Conservation (phyloP, 306 rosid genomes). For the Geum urbanum region DNA sequence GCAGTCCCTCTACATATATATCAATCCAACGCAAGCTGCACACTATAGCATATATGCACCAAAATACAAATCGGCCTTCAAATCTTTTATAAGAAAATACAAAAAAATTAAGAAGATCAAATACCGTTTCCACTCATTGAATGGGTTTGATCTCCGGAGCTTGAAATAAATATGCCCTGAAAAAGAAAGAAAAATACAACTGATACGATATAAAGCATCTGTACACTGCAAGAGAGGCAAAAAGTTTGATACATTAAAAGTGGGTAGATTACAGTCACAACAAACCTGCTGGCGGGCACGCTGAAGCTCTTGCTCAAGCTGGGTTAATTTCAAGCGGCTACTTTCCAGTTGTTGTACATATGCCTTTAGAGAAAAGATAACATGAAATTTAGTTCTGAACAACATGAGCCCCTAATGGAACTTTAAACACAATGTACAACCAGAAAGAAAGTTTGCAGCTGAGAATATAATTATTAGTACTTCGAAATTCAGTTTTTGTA, state of each 20-base stretch:
- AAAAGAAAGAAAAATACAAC: slow-evolving; percentile 13
- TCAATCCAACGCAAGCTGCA: no score
- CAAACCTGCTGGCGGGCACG: slow-evolving; percentile 92
- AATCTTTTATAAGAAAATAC: neutral
- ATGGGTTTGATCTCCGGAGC: slow-evolving; percentile 85
- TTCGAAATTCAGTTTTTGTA: neutral
- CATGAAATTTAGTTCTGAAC: neutral
- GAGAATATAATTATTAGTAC: slow-evolving; percentile 3
- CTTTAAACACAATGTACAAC: neutral
- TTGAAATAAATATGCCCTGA: slow-evolving; percentile 93
- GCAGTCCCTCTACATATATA: no score
- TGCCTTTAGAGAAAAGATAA: slow-evolving; percentile 43
- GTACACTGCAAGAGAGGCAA: neutral
- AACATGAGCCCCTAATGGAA: neutral
- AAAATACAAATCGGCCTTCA: slow-evolving; percentile 9
- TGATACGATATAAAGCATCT: neutral
- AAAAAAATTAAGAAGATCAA: slow-evolving; percentile 21
- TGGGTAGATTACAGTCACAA: slow-evolving; percentile 1
- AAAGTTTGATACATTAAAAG: slow-evolving; percentile 7
- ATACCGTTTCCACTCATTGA: slow-evolving; percentile 98
- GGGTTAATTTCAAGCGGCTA: slow-evolving; percentile 84
- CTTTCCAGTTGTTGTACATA: slow-evolving; percentile 96
- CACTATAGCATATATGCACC: neutral
- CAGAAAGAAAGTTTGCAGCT: slow-evolving; percentile 7
- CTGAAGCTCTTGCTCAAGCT: slow-evolving; percentile 92